Evolutionary conservation across 73 alveolate species (phyloP).

Genomic region (Diophrys sp.): DNA sequence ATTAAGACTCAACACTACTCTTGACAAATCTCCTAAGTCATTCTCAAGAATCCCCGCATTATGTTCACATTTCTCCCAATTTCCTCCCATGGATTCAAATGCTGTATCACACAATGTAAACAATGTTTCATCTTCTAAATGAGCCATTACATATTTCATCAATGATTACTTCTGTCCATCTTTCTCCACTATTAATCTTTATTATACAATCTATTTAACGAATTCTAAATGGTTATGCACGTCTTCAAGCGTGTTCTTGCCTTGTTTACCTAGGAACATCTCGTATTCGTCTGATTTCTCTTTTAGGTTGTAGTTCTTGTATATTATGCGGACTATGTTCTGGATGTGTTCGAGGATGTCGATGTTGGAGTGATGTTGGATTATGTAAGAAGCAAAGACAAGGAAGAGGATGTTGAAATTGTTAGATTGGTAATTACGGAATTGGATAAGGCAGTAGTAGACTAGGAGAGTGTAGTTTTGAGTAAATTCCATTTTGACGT

Average conservation of each 20-base stretch:
- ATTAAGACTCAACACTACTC: background rate
- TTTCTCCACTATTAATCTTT: background rate
- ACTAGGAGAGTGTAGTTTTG: slow-evolving; percentile 50
- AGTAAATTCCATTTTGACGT: background rate
- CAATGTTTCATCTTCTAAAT: background rate
- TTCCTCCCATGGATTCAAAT: background rate
- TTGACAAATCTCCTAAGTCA: background rate
- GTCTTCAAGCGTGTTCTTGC: slow-evolving; percentile 37
- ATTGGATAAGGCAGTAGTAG: slow-evolving; percentile 51
- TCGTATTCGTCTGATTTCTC: slow-evolving; percentile 62
- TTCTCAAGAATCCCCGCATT: background rate
- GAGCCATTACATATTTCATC: background rate
- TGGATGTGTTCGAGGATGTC: slow-evolving; percentile 32
- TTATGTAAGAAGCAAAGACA: slow-evolving; percentile 48
- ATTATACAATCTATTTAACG: background rate
- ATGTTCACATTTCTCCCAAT: background rate
- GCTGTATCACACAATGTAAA: background rate
- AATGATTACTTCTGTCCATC: background rate
- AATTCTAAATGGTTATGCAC: slow-evolving; percentile 32
- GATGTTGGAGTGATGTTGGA: slow-evolving; percentile 29
- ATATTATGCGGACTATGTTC: slow-evolving; percentile 36
- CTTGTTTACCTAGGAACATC: slow-evolving; percentile 58
- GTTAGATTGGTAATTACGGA: slow-evolving; percentile 53
- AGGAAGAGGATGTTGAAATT: slow-evolving; percentile 58
- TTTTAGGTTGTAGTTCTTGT: slow-evolving; percentile 29